Percentiles rank a stretch among this genome's conserved stretches.
Conservation (phyloP, 345 rosid species). For the Pugionium dolabratum region DNA sequence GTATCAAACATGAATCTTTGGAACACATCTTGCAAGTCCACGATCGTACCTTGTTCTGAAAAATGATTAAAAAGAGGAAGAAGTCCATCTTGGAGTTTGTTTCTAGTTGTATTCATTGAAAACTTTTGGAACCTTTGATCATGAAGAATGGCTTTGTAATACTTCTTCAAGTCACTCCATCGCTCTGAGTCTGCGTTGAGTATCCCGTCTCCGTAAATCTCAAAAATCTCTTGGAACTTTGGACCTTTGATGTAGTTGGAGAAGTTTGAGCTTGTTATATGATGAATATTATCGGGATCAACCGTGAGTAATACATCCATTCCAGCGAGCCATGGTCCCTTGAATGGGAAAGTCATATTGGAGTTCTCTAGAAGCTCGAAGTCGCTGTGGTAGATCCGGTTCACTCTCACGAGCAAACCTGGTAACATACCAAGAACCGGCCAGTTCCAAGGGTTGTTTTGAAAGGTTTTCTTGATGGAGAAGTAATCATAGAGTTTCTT, state of each 20-base stretch:
- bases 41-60: background rate
- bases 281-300: conserved; percentile 38
- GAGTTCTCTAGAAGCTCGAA: conserved; percentile 17
- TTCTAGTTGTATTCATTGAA: background rate
- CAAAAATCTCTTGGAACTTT: conserved; percentile 34
- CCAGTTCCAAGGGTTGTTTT: conserved; percentile 31
- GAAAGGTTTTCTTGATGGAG: background rate
- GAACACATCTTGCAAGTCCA: conserved; percentile 46
- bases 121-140: conserved; percentile 21
- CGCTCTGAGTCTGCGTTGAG: conserved; percentile 25
- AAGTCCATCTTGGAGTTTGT: conserved; percentile 22
- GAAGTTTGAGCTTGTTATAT: conserved; percentile 38
- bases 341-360: conserved; percentile 31
- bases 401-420: conserved; percentile 1
- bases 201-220: conserved; percentile 36
- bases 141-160: conserved; percentile 6
- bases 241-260: conserved; percentile 39
- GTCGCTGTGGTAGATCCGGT: background rate
- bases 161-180: conserved; percentile 28
- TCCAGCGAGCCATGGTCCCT: conserved; percentile 32
- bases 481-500: conserved; percentile 4
- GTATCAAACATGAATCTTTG: conserved; percentile 49
- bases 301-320: conserved; percentile 26
- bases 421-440: conserved; percentile 39
- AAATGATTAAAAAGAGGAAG: conserved; percentile 36